phyloP scores from a whole-genome alignment of 805 yeast genomes.

The Ogataea paraovalis region DNA sequence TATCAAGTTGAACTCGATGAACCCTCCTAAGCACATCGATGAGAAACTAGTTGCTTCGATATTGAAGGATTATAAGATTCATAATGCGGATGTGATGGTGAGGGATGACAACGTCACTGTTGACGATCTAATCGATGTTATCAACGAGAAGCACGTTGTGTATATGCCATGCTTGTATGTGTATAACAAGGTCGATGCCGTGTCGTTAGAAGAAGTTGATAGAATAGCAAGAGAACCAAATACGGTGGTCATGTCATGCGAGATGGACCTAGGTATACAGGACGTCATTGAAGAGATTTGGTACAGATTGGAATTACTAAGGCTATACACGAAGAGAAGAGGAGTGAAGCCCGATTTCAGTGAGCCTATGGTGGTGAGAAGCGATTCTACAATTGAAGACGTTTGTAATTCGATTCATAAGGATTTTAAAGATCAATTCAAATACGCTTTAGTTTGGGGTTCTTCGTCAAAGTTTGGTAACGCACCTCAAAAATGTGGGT shows the following conservation, averaged over 20 bases:
- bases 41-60: constrained; percentile 76
- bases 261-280: constrained; percentile 76
- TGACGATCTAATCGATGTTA: constrained; percentile 89
- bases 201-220: constrained; percentile 90
- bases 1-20: constrained; percentile 71
- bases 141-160: constrained; percentile 82
- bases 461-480: constrained; percentile 76
- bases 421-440: constrained; percentile 87
- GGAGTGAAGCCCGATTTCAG: constrained; percentile 76
- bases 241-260: constrained; percentile 92
- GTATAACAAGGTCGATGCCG: constrained; percentile 93
- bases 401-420: constrained; percentile 91
- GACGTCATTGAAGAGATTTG: constrained; percentile 92
- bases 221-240: constrained; percentile 88
- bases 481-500: constrained; percentile 95
- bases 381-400: constrained; percentile 71
- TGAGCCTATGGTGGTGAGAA: constrained; percentile 90
- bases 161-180: constrained; percentile 91
- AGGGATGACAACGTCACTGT: constrained; percentile 87
- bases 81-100: constrained; percentile 88
- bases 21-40: constrained; percentile 78
- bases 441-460: constrained; percentile 96
- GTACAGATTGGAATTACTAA: constrained; percentile 75
- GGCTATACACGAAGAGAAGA: constrained; percentile 85
- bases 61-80: constrained; percentile 81